phyloP scores from a whole-genome alignment of 2,329 filamentous ascomycete genomes.

The Colletotrichum filicis region DNA sequence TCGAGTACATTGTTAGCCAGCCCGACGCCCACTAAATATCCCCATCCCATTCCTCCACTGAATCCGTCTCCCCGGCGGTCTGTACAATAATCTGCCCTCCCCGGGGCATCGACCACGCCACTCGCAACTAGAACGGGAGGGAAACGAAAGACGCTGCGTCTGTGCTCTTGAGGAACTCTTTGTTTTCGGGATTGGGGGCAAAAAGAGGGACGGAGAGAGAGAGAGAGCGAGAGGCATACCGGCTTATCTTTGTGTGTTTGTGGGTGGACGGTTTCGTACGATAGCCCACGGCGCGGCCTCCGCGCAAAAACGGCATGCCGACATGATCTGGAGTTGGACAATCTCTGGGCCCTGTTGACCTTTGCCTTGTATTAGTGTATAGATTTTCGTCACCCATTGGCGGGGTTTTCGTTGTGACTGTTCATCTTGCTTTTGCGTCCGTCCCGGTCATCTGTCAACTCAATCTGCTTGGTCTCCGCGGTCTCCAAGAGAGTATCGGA shows the following conservation, averaged over 20 bases:
- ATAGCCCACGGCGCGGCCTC: slow-evolving; percentile 23
- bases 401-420: neutral
- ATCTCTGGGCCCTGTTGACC: slow-evolving; percentile 10
- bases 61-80: slow-evolving; percentile 33
- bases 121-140: slow-evolving; percentile 27
- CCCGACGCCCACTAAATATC: slow-evolving; percentile 80
- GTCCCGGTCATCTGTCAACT: too few species aligned
- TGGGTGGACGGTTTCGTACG: slow-evolving; percentile 25
- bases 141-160: slow-evolving; percentile 25
- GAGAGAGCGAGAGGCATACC: neutral
- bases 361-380: slow-evolving; percentile 50
- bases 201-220: neutral
- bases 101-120: slow-evolving; percentile 30
- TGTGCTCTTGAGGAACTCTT: slow-evolving; percentile 12
- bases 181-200: slow-evolving; percentile 7
- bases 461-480: neutral
- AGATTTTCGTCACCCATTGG: slow-evolving; percentile 38
- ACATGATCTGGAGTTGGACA: slow-evolving; percentile 36
- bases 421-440: neutral
- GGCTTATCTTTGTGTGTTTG: slow-evolving; percentile 20
- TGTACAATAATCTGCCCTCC: slow-evolving; percentile 35
- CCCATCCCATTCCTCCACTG: slow-evolving; percentile 2
- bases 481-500: neutral
- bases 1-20: slow-evolving; percentile 92
- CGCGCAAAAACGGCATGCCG: slow-evolving; percentile 34